Percentiles rank a stretch among this genome's conserved stretches.
Conservation (phyloP, 176 grass and related monocot species). For the Oryza brachyantha region DNA sequence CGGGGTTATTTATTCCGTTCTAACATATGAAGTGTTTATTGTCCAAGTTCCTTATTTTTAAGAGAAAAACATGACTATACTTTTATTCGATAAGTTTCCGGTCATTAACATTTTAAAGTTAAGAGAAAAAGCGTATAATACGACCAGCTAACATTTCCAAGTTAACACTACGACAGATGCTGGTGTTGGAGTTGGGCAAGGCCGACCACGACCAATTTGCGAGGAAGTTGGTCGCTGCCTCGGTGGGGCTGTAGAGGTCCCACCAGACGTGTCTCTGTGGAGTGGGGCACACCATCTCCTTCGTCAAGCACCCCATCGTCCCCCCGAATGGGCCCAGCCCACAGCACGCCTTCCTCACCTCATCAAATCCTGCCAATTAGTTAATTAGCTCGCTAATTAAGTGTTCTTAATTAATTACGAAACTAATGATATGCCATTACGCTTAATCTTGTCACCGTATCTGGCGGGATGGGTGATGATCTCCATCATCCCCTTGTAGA, state of each 20-base stretch:
- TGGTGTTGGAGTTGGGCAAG: neutral
- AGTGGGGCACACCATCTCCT: constrained; percentile 42
- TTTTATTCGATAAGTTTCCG: too few species aligned
- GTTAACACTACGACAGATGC: neutral
- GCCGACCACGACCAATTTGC: constrained; percentile 41
- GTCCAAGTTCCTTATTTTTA: too few species aligned
- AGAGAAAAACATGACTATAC: too few species aligned
- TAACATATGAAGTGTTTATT: too few species aligned
- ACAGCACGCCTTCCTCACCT: constrained; percentile 41
- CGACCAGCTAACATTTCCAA: constrained; percentile 24
- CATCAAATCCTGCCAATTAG: constrained; percentile 38
- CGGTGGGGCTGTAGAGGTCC: constrained; percentile 39
- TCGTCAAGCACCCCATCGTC: constrained; percentile 27
- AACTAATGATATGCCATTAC: too few species aligned
- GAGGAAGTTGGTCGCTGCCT: constrained; percentile 12
- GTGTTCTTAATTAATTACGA: too few species aligned
- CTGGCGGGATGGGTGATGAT: constrained; percentile 46
- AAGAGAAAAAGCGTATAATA: rapidly evolving
- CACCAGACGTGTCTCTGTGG: constrained; percentile 48
- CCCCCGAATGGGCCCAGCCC: constrained; percentile 36
- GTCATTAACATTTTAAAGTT: neutral
- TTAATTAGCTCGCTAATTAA: too few species aligned
- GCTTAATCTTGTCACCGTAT: constrained; percentile 36
- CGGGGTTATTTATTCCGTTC: too few species aligned
- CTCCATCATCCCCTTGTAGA: constrained; percentile 55